Evolutionary conservation across 1,139 yeast species (phyloP), one percentile per base, ranked within the genome.

Genomic region (Yamadazyma oceani): DNA sequence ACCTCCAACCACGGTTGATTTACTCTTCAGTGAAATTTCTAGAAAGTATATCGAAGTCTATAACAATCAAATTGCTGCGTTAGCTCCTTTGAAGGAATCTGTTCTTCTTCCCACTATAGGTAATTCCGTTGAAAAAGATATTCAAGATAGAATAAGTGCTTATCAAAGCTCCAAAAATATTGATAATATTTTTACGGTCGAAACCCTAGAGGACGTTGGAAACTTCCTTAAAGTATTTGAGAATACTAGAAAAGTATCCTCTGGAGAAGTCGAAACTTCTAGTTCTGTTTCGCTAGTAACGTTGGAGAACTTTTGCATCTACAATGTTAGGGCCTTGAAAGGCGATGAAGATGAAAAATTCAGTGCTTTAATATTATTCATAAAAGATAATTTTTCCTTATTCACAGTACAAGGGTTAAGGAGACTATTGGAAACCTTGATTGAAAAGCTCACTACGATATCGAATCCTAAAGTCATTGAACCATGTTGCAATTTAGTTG

Each of bases 31-130:
- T 9, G 54, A 55, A 30, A 53, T 64, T 13, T 54, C 63, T 1
- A 44, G 46, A 4, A 51, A 55, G 19, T 71, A 75, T 70, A 40
- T 60, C 13, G 51, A 58, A 4, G 45, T 50, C 2, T 64, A 62
- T 44, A 60, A 64, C 33, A 37, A 50, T 8, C 55, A 53, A 33
- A 53, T 58, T 5, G 34, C 36, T 2, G 23, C 34, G 6, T 49
- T 66, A 21, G 33, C 28, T 4, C 21, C 26, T 11, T 17, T 41
- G 2, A 44, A 42, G 2, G 34, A 35, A 8, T 32, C 30, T 2
- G 23, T 38, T 10, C 33, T 45, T n/a, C 21, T 32, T 23, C 44
- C 45, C 15, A 27, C 39, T 8, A 34, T 50, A 24, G 45, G 32
- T 23, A 32, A 14, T 9, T 29, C 13, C 4, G 31, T 37, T 6